A percentile compares a stretch with the other conserved stretches of the same genome.
Evolutionary conservation across 345 rosid genomes (phyloP).

Genomic region (Theobroma cacao): DNA sequence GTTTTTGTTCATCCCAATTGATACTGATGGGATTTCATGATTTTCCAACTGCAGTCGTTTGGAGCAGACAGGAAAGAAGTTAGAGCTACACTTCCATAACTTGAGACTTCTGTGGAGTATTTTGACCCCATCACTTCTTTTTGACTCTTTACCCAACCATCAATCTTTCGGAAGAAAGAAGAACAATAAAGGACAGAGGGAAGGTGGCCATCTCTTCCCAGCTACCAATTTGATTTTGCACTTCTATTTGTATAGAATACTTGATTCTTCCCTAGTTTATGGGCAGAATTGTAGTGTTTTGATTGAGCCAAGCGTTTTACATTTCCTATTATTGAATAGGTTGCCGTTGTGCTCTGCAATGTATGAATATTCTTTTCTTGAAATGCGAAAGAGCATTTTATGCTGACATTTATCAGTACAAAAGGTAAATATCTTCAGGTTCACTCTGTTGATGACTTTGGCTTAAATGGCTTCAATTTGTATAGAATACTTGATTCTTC

Average conservation of each 20-base stretch:
- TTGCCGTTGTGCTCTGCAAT: background rate
- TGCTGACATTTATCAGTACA: background rate
- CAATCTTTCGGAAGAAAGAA: slow-evolving; percentile 1
- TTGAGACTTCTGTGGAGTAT: background rate
- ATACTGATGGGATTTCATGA: background rate
- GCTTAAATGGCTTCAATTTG: slow-evolving; percentile 6
- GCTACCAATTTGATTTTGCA: slow-evolving; percentile 9
- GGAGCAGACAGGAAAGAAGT: slow-evolving; percentile 95
- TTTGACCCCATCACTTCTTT: slow-evolving; percentile 1
- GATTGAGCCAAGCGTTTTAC: background rate
- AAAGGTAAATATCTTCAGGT: background rate
- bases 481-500: slow-evolving; percentile 20
- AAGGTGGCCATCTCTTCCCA: slow-evolving; percentile 8
- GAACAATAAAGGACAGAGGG: slow-evolving; percentile 23
- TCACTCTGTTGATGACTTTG: background rate
- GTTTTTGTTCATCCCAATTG: background rate
- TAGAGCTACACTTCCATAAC: slow-evolving; percentile 64
- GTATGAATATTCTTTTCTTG: background rate
- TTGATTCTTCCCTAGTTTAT: slow-evolving; percentile 8
- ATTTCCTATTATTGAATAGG: background rate
- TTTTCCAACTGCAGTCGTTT: slow-evolving; percentile 44
- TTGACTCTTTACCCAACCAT: background rate
- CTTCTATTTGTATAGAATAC: slow-evolving; percentile 19
- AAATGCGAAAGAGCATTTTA: background rate
- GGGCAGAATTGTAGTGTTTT: slow-evolving; percentile 2